phyloP scores from a whole-genome alignment of 257 asterid genomes.

The Rhazya stricta region DNA sequence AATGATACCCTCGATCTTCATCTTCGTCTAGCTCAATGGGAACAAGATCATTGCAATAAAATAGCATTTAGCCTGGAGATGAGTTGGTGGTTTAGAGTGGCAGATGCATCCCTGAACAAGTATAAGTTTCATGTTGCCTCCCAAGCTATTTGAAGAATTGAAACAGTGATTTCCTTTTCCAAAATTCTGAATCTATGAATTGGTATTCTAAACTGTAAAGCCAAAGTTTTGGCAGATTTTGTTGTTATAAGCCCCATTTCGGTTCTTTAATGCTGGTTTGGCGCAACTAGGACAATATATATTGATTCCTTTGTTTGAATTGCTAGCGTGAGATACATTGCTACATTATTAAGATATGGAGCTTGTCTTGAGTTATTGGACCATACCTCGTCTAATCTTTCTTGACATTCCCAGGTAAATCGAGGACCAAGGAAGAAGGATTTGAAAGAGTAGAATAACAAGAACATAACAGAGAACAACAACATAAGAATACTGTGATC shows the following conservation, averaged over 20 bases:
- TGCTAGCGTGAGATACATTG: too few species aligned
- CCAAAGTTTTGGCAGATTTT: neutral
- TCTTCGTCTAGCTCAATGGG: conserved; percentile 17
- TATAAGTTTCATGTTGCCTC: conserved; percentile 7
- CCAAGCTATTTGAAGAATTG: neutral
- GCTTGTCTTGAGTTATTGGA: too few species aligned
- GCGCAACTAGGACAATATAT: neutral
- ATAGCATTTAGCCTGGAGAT: conserved; percentile 22
- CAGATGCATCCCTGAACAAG: conserved; percentile 1
- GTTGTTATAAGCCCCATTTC: neutral
- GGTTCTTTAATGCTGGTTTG: neutral
- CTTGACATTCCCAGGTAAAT: too few species aligned
- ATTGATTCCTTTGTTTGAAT: too few species aligned
- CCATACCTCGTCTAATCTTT: too few species aligned
- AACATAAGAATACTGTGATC: too few species aligned
- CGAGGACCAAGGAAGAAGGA: too few species aligned
- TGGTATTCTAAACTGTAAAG: neutral
- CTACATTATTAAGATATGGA: too few species aligned
- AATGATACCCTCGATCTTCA: neutral
- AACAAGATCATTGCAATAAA: conserved; percentile 5
- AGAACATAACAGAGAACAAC: too few species aligned
- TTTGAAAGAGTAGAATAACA: too few species aligned
- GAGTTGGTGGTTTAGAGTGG: conserved; percentile 9
- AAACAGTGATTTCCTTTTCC: neutral
- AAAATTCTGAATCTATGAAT: neutral